Evolutionary conservation across 83 land plant species (phyloP), one percentile per base, ranked within the genome.

Genomic region (Picea abies): DNA sequence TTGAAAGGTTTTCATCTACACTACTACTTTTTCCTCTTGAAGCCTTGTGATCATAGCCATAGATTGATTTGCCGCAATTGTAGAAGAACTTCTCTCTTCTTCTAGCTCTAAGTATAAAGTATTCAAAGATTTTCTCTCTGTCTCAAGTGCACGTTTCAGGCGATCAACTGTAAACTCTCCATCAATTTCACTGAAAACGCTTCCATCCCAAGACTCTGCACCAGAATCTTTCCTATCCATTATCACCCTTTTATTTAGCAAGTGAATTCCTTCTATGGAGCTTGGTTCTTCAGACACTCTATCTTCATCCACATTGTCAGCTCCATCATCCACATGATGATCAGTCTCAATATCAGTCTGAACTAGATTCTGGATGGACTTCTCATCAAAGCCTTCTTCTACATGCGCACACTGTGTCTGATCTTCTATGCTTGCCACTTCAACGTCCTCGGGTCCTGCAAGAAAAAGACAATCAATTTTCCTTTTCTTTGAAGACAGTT

Each of bases 11-110:
- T 93, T 93, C 95, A 93, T 93, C 64, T 93, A 91, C 90, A 93
- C 85, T 29, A 92, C 89, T 37, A 93, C 91, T 79, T 93, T 93
- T 85, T 93, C 95, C 82, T 93, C 95, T 67, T 93, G 95, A 32
- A 93, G 92, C 67, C 93, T 78, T 19, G 87, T 88, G 75, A 93
- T 93, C 95, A 93, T 93, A 4, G 93, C 95, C 95, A 93, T 91
- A 16, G 95, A 88, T 73, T 93, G 91, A 79, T 84, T 93, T 5
- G 95, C 93, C 17, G 95, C 91, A 16, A 91, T 79, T 25, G 93
- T 93, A 12, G 95, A 84, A 61, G 95, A 89, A 84, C 82, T 93
- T 63, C 95, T 86, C 84, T 93, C 95, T 84, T 89, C 91, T 84
- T 91, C 95, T 11, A 93, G 75, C 71, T 93, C 95, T 15, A 86